Percentiles rank a stretch among this genome's conserved stretches.
Evolutionary conservation across 2,329 filamentous ascomycete genomes (phyloP).

Genomic region (Penicillium hesseltinei): DNA sequence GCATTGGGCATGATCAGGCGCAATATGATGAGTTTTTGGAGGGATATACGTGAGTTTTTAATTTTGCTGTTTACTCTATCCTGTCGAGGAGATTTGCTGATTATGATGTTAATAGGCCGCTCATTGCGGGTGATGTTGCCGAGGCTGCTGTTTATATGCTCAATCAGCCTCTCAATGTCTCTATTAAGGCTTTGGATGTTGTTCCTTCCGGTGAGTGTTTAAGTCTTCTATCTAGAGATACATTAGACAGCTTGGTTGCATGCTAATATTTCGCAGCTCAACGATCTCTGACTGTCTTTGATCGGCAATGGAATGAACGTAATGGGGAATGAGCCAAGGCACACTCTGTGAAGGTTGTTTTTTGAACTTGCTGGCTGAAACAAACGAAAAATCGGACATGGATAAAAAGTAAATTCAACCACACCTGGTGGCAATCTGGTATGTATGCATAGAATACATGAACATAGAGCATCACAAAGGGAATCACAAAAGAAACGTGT

Average conservation of each 20-base stretch:
- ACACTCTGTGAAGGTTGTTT: neutral
- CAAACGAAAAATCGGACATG: neutral
- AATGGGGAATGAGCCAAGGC: neutral
- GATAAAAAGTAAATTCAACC: slow-evolving; percentile 1
- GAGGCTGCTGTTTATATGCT: slow-evolving; percentile 47
- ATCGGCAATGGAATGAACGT: slow-evolving; percentile 30
- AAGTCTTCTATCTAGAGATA: neutral
- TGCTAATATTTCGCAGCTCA: slow-evolving; percentile 23
- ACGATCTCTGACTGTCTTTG: slow-evolving; percentile 33
- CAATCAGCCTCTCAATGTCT: slow-evolving; percentile 39
- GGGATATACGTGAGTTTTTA: slow-evolving; percentile 38
- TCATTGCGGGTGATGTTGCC: slow-evolving; percentile 46
- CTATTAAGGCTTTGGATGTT: slow-evolving; percentile 49
- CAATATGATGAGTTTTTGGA: slow-evolving; percentile 47
- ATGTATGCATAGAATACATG: slow-evolving; percentile 19
- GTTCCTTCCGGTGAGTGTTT: slow-evolving; percentile 39
- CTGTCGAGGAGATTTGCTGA: neutral
- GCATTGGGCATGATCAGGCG: slow-evolving; percentile 46
- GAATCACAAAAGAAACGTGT: slow-evolving; percentile 20
- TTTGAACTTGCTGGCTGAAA: neutral
- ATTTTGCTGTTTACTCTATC: neutral
- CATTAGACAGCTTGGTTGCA: neutral
- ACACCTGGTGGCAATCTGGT: slow-evolving; percentile 9
- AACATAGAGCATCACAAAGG: slow-evolving; percentile 9
- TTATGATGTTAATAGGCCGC: slow-evolving; percentile 24